These are phyloP conservation scores for Helicostylum pulchrum DNA, from an alignment of 192 early-diverging fungal species.

Conservation along the genomic window DNA sequence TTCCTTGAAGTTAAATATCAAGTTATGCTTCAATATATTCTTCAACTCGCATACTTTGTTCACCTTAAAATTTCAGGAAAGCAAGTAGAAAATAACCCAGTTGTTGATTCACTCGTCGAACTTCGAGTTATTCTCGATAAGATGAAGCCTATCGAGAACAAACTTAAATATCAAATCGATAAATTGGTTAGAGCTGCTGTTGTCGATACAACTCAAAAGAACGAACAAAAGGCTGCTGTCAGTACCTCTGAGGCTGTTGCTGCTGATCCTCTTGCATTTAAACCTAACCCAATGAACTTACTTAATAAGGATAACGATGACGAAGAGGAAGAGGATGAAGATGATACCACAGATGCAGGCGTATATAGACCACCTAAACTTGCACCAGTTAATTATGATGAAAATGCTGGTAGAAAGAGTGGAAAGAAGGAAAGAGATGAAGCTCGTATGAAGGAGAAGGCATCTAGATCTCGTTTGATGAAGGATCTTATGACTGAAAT, in stretches of 20 bases:
- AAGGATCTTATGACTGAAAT: constrained; percentile 80
- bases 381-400: constrained; percentile 83
- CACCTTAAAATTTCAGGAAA: constrained; percentile 78
- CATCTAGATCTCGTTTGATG: constrained; percentile 79
- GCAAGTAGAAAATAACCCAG: constrained; percentile 57
- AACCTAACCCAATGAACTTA: constrained; percentile 79
- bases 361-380: constrained; percentile 85
- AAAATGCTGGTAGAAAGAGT: constrained; percentile 46
- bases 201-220: constrained; percentile 40
- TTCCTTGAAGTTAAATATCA: constrained; percentile 91
- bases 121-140: constrained; percentile 86
- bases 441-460: constrained; percentile 60
- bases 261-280: constrained; percentile 82
- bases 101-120: constrained; percentile 69
- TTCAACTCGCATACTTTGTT: constrained; percentile 69
- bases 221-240: constrained; percentile 14
- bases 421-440: constrained; percentile 63
- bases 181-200: constrained; percentile 77
- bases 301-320: constrained; percentile 41
- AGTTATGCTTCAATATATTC: constrained; percentile 81
- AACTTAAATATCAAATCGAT: constrained; percentile 96
- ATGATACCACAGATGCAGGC: constrained; percentile 46
- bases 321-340: constrained; percentile 37
- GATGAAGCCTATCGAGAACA: constrained; percentile 89
- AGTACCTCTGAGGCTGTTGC: not conserved